Evolutionary conservation across 805 yeast genomes (phyloP).

Genomic region (Gaillardinia entomophila): DNA sequence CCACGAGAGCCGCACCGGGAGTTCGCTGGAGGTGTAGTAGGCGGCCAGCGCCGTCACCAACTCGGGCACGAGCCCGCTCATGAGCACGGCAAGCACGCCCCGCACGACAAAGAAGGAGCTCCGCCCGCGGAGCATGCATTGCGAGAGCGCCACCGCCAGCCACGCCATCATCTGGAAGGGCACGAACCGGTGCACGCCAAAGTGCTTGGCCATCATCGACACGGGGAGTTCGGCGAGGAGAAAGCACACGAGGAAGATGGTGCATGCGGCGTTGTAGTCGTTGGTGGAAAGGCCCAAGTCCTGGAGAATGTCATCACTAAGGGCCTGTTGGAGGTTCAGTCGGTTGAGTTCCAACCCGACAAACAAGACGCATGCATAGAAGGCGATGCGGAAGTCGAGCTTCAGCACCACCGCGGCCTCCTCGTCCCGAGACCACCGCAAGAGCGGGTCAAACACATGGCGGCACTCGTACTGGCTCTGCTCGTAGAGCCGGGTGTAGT

Average conservation of each 20-base stretch:
- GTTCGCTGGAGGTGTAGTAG: slow-evolving; percentile 34
- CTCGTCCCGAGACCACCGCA: slow-evolving; percentile 29
- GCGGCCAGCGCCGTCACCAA: slow-evolving; percentile 30
- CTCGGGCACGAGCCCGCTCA: slow-evolving; percentile 41
- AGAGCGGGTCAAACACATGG: slow-evolving; percentile 11
- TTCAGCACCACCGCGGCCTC: too few relatives aligned
- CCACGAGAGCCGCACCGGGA: slow-evolving; percentile 24
- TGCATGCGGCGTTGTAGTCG: slow-evolving; percentile 37
- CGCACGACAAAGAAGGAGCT: slow-evolving; percentile 24
- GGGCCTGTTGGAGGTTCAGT: slow-evolving; percentile 17
- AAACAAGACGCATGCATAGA: slow-evolving; percentile 17
- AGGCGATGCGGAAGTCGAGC: slow-evolving; percentile 15
- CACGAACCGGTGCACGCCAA: slow-evolving; percentile 30
- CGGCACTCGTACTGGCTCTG: slow-evolving; percentile 10
- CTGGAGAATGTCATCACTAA: slow-evolving; percentile 17
- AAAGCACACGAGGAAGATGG: slow-evolving; percentile 36
- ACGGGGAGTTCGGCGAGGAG: slow-evolving; percentile 21
- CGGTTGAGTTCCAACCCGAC: slow-evolving; percentile 18
- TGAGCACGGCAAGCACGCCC: slow-evolving; percentile 34
- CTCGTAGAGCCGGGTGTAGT: slow-evolving; percentile 10
- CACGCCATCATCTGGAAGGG: slow-evolving; percentile 30
- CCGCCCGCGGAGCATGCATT: slow-evolving; percentile 21
- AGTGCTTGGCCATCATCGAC: slow-evolving; percentile 27
- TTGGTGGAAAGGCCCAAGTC: slow-evolving; percentile 30
- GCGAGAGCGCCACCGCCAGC: slow-evolving; percentile 30